Evolutionary conservation across 192 early-diverging fungal species (phyloP), one percentile per base, ranked within the genome.

Genomic region (Ambispora gerdemannii): DNA sequence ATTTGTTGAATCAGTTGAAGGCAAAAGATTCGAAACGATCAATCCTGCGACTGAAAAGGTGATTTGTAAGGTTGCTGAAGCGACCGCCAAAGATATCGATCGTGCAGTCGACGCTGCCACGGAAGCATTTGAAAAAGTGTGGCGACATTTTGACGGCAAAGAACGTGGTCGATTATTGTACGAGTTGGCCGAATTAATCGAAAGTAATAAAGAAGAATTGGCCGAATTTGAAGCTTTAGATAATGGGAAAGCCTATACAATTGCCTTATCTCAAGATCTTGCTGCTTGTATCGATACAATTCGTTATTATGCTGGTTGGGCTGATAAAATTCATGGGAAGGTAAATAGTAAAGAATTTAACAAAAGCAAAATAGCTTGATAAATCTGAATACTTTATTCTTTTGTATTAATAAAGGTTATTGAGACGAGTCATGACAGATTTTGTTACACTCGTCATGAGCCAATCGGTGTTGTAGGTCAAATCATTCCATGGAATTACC

Each of bases 401-500:
- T 8, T 4, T 8, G 4, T 2, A 13, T 33, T 34, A 13, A 25
- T 8, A 15, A 22, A 67, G 28, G 10, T 52, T 8, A 2, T 67
- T 19, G 50, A 67, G 13, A 27, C 31, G 19, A 15, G 20, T 2
- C 3, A 15, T 1, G n/a, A 52, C 20, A 67, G 25, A 52, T 52
- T 52, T 20, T 8, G 79, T 3, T 89, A 82, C 47, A 84, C 81
- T 2, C 77, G 86, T 43, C 75, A 80, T 19, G 80, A 88, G 72
- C 87, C 89, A 3, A 78, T 85, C 22, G 93, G 93, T 50, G 87
- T 92, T 28, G 85, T 82, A 64, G 92, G 82, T 28, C 75, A 89
- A 31, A 91, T 93, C 52, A 91, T 89, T 20, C 89, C 92, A 6
- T 91, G 88, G 81, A 91, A 88, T 70, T 86, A 87, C 32, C 90